Evolutionary conservation across 331 rosid genomes (phyloP), one percentile per base, ranked within the genome.

Genomic region (Quercus lobata): DNA sequence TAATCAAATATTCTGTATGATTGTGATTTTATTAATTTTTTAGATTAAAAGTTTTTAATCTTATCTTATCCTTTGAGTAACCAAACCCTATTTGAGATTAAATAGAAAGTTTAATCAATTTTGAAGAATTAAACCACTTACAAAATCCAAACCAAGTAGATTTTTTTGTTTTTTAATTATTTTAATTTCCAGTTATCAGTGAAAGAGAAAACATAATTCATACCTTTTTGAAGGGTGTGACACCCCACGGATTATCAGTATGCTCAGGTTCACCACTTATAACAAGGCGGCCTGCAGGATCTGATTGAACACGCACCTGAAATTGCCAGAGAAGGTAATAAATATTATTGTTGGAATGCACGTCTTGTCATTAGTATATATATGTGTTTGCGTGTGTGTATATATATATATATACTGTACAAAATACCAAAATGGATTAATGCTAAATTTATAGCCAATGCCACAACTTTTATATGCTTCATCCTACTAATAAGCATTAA

Each of bases 251-350:
- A 80, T 96, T 96, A 81, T 90, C 90, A 22, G 83, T 86, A 87
- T 92, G 94, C 87, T 90, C 99, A 19, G 99, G 99, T 79, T 93
- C 99, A 55, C 99, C 99, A 60, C 92, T 93, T 76, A 96, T 90
- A 68, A 96, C 99, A 70, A 96, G 80, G 41, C 97, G 93, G 72
- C 98, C 99, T 2, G 93, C 93, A 5, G 99, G 97, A 80, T 96
- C 99, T 57, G 99, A 91, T 81, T 96, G 99, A 57, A 96, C 99
- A 6, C 97, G 98, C 76, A 96, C 98, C 99, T 92, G 77, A 71
- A 73, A 78, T 80, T 49, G 37, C 66, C 8, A 76, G 83, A 76
- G 76, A 69, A 27, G 81, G 37, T 73, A 70, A 73, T 35, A 15
- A 53, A 76, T 15, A 32, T 11, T 69, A 81, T 17, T 35, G 17